These are phyloP conservation scores for Dioszegia hungarica DNA, from an alignment of 768 basidiomycete genomes.

Conservation along the genomic window DNA sequence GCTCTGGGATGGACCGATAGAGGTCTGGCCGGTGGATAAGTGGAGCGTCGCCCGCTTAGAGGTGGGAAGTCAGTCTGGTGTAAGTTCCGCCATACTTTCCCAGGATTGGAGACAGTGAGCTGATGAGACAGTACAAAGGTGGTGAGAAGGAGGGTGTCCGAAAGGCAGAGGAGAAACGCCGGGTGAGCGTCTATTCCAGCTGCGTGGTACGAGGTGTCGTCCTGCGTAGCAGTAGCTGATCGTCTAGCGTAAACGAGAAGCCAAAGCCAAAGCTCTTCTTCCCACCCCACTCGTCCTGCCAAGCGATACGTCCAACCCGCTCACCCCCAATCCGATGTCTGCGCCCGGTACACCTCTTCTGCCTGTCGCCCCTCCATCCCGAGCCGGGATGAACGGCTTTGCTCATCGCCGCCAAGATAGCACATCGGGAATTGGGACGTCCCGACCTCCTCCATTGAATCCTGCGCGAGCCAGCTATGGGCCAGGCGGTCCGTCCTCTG, in stretches of 20 bases:
- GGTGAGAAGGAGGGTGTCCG: slow-evolving; percentile 30
- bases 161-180: slow-evolving; percentile 31
- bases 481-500: not conserved
- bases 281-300: not conserved
- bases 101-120: not conserved
- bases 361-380: slow-evolving; percentile 18
- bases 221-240: too few relatives aligned
- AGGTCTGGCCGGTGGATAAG: slow-evolving; percentile 13
- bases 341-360: slow-evolving; percentile 22
- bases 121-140: slow-evolving; percentile 23
- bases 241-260: slow-evolving; percentile 5
- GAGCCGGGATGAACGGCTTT: not conserved
- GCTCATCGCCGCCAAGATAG: not conserved
- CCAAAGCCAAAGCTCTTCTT: not conserved
- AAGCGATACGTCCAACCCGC: not conserved
- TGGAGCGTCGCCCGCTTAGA: slow-evolving; percentile 27
- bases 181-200: slow-evolving; percentile 12
- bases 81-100: slow-evolving; percentile 6
- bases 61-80: slow-evolving; percentile 33
- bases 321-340: not conserved
- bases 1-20: slow-evolving; percentile 14
- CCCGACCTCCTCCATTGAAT: not conserved
- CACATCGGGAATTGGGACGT: not conserved
- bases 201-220: too few relatives aligned
- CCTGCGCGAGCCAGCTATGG: not conserved